Base-by-base conservation (phyloP, 371 early-diverging fungal species). In the Haplosporangium sp. region DNA sequence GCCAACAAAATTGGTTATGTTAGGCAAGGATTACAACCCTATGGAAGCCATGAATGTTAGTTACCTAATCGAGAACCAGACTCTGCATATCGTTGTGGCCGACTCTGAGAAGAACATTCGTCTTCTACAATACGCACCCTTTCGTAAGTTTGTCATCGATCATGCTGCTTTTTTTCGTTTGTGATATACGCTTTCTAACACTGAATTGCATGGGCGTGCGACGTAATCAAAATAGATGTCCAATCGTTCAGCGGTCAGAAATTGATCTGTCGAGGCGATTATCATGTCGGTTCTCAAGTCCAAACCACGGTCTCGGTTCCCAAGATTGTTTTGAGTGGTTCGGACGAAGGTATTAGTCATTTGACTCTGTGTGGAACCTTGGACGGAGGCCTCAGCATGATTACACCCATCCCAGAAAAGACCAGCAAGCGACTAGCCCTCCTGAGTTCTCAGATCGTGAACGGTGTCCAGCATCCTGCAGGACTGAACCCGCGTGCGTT, bases 401-500 rank as follows among this genome's bases (percentile, higher is more conserved):
- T 95, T n/a, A 82, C 93, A 0, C 95, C 98, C 16, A 87, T 97
- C 23, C 86, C 95, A 0, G 99, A 99, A 81, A 94, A 92, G 80
- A 87, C 91, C 13, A 98, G 92, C 82, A 96, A 96, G 80, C 91
- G 98, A 20, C 68, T 95, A 13, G 88, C 88, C 42, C 87, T 90
- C 5, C 62, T 97, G 18, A 92, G 90, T 62, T 89, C 93, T 40
- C 91, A 92, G 40, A 83, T 98, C 66, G 92, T 95, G 18, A 93
- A 91, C 67, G 86, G 89, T 21, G 59, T 95, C 0, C 93, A 91
- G 59, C 96, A 95, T 64, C 82, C 89, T 29, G 97, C 95, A 8
- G 98, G 96, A 11, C 80, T 99, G 42, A 98, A 99, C 74, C 98
- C 99, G 3, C 86, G 95, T 56, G 96, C 95, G 9, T 97, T 82